Evolutionary conservation across 176 grass and related monocot species (phyloP).

Genomic region (Luzula sylvatica): DNA sequence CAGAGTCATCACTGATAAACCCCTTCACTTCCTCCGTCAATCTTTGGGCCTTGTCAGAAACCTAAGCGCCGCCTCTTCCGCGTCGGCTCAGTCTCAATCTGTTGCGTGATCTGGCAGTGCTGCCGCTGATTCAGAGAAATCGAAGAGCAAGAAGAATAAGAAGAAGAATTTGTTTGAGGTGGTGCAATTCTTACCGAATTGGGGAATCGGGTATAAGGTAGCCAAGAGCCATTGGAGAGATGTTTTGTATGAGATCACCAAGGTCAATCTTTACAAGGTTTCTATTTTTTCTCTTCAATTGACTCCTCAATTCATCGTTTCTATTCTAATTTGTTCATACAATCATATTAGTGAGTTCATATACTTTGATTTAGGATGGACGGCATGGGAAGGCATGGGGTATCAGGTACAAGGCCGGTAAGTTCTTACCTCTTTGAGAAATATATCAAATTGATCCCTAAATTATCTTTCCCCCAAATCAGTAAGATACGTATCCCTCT

Average conservation of each 20-base stretch:
- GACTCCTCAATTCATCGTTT: no score
- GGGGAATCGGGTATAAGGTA: slow-evolving; percentile 84
- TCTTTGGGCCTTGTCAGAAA: slow-evolving; percentile 5
- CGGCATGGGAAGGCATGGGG: slow-evolving; percentile 90
- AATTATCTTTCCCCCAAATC: no score
- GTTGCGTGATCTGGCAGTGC: background rate
- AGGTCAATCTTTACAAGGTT: slow-evolving; percentile 97
- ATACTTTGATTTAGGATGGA: slow-evolving; percentile 45
- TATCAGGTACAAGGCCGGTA: slow-evolving; percentile 75
- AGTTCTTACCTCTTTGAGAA: slow-evolving; percentile 4
- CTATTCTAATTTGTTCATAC: no score
- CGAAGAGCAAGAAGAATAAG: slow-evolving; percentile 40
- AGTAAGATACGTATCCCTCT: no score
- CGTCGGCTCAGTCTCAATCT: background rate
- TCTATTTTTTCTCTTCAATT: background rate
- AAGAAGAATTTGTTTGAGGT: slow-evolving; percentile 96
- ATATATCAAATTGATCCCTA: no score
- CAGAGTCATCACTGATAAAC: slow-evolving; percentile 1
- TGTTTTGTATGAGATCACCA: slow-evolving; percentile 79
- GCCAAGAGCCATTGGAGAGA: slow-evolving; percentile 92
- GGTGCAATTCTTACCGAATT: slow-evolving; percentile 69
- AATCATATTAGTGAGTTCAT: no score
- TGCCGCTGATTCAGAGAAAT: slow-evolving; percentile 16
- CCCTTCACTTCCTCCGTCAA: background rate
- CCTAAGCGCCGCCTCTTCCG: background rate